Conservation (phyloP, 2,329 filamentous ascomycete species). For the Fusarium cyanostomum region DNA sequence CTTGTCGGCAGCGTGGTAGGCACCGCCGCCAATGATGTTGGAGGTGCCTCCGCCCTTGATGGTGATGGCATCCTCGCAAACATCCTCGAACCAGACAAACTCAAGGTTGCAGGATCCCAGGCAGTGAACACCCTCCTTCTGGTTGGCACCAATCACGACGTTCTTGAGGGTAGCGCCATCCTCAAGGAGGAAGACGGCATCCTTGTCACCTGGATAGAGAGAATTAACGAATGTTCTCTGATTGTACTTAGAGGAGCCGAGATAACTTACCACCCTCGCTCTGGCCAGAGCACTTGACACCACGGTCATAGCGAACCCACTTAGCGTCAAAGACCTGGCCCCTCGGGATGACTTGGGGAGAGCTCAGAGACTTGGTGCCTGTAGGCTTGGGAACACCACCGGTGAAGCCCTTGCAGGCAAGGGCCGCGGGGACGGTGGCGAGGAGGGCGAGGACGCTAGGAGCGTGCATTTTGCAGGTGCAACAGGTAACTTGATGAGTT, state of each 20-base stretch:
- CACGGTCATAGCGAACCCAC: slow-evolving; percentile 52
- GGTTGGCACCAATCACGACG: slow-evolving; percentile 57
- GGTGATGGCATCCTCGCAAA: slow-evolving; percentile 50
- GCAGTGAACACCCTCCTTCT: slow-evolving; percentile 59
- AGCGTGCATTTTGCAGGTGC: slow-evolving; percentile 28
- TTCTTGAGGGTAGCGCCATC: slow-evolving; percentile 56
- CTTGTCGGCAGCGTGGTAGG: slow-evolving; percentile 56
- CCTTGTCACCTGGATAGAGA: slow-evolving; percentile 7
- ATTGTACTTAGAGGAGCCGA: rapidly evolving
- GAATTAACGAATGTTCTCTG: background rate
- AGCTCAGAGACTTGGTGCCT: slow-evolving; percentile 39
- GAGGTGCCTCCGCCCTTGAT: slow-evolving; percentile 44
- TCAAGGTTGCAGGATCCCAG: slow-evolving; percentile 53
- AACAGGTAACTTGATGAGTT: background rate
- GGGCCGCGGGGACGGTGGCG: slow-evolving; percentile 41
- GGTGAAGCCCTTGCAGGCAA: slow-evolving; percentile 43
- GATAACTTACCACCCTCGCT: slow-evolving; percentile 52
- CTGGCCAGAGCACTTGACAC: slow-evolving; percentile 53
- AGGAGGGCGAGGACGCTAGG: slow-evolving; percentile 27
- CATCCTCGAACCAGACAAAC: slow-evolving; percentile 61
- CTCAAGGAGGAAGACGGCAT: slow-evolving; percentile 55
- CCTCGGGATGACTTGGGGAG: slow-evolving; percentile 44
- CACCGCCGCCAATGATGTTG: slow-evolving; percentile 56
- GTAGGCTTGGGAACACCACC: slow-evolving; percentile 46
- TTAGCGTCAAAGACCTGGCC: slow-evolving; percentile 45